phyloP scores from a whole-genome alignment of 2,329 filamentous ascomycete species.

The Lecanicillium sp. region DNA sequence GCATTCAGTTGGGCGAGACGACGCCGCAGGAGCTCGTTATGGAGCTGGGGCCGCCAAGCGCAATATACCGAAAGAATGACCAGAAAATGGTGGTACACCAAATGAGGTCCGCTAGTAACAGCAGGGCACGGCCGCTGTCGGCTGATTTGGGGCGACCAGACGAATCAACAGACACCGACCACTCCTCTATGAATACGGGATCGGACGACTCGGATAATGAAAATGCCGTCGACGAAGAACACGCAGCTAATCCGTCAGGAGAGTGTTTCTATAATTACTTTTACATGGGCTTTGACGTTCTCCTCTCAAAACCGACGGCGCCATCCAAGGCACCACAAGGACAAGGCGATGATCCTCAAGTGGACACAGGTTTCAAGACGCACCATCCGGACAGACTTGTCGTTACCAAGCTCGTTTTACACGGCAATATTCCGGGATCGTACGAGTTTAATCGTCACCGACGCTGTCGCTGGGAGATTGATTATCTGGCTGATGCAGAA shows the following conservation, averaged over 20 bases:
- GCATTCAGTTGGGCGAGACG: conserved; percentile 74
- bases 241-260: conserved; percentile 46
- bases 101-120: conserved; percentile 45
- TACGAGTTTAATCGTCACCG: conserved; percentile 96
- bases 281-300: conserved; percentile 85
- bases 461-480: conserved; percentile 77
- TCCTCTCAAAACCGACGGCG: conserved; percentile 70
- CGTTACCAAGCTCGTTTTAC: conserved; percentile 85
- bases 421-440: conserved; percentile 90
- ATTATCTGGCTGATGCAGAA: conserved; percentile 41
- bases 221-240: conserved; percentile 49
- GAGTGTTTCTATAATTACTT: conserved; percentile 98
- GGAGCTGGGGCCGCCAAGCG: conserved; percentile 86
- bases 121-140: conserved; percentile 35
- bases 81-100: conserved; percentile 82
- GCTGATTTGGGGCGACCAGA: conserved; percentile 40
- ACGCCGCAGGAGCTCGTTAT: conserved; percentile 87
- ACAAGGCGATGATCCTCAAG: conserved; percentile 14
- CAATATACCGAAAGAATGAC: conserved; percentile 88
- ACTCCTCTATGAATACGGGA: conserved; percentile 63
- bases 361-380: conserved; percentile 26
- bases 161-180: conserved; percentile 63
- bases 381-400: conserved; percentile 59
- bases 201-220: conserved; percentile 60
- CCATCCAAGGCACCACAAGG: conserved; percentile 57